Percentiles rank a stretch among this genome's conserved stretches.
These are phyloP conservation scores for Saturnispora galanensis DNA, from an alignment of 805 yeast genomes.

Conservation along the genomic window DNA sequence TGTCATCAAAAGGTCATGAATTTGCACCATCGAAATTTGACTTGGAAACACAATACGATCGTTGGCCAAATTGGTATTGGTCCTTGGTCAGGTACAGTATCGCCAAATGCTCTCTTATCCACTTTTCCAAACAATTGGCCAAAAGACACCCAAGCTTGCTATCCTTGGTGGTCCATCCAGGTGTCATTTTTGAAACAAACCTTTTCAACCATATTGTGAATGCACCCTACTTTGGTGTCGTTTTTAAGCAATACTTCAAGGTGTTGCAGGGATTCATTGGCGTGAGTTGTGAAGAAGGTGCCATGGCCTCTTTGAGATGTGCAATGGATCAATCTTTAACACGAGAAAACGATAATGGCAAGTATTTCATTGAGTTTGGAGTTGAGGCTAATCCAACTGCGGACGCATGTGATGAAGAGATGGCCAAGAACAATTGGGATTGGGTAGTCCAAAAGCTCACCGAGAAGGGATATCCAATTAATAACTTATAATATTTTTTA, in stretches of 20 bases:
- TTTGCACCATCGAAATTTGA: conserved; percentile 39
- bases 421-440: conserved; percentile 64
- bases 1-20: conserved; percentile 59
- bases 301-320: conserved; percentile 53
- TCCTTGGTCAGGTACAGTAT: conserved; percentile 71
- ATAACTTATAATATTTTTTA: conserved; percentile 1
- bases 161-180: conserved; percentile 69
- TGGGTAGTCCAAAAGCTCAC: conserved; percentile 62
- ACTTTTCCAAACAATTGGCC: conserved; percentile 55
- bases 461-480: conserved; percentile 36
- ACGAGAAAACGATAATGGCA: conserved; percentile 53
- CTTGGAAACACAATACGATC: conserved; percentile 40
- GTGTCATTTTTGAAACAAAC: conserved; percentile 73
- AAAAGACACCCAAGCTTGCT: conserved; percentile 55
- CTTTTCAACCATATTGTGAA: conserved; percentile 69
- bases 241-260: conserved; percentile 65
- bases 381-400: conserved; percentile 43
- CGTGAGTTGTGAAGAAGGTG: conserved; percentile 61
- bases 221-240: conserved; percentile 61
- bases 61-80: conserved; percentile 55
- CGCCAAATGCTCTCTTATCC: conserved; percentile 73
- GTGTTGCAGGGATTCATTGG: conserved; percentile 62
- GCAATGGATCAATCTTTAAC: conserved; percentile 44
- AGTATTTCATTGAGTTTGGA: conserved; percentile 57
- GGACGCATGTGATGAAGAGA: conserved; percentile 47